Evolutionary conservation across 768 basidiomycete species (phyloP).

Genomic region (Sarcomyxa edulis): DNA sequence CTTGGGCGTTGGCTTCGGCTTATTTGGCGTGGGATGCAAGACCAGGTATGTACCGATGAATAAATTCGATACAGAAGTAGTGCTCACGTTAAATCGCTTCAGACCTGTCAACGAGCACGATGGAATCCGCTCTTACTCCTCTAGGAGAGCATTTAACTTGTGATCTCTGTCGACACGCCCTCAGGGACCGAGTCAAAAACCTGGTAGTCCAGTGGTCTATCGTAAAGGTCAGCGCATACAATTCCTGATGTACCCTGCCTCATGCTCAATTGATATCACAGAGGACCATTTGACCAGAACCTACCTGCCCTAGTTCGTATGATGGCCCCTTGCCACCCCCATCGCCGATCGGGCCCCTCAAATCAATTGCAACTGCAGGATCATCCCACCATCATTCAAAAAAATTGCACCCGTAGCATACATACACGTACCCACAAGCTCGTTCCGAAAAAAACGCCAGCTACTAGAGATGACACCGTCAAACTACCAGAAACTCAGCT

Average conservation of each 20-base stretch:
- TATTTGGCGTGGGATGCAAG: slow-evolving; percentile 83
- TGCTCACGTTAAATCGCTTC: slow-evolving; percentile 11
- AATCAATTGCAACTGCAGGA: too few species aligned
- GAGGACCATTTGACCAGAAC: slow-evolving; percentile 64
- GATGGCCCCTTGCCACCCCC: too few species aligned
- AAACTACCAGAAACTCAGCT: too few species aligned
- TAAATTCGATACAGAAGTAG: not conserved
- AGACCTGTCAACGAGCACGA: slow-evolving; percentile 71
- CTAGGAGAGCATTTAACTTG: slow-evolving; percentile 66
- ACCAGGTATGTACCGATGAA: slow-evolving; percentile 45
- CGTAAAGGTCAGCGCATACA: slow-evolving; percentile 51
- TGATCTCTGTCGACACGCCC: slow-evolving; percentile 57
- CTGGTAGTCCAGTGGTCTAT: slow-evolving; percentile 74
- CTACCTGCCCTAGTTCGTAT: too few species aligned
- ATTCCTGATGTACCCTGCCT: slow-evolving; percentile 4
- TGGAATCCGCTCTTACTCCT: slow-evolving; percentile 69
- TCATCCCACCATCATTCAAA: too few species aligned
- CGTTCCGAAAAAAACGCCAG: too few species aligned
- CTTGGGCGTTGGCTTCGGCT: slow-evolving; percentile 79
- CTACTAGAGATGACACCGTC: too few species aligned
- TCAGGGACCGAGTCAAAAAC: slow-evolving; percentile 62
- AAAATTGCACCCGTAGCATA: too few species aligned
- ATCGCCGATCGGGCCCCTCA: too few species aligned
- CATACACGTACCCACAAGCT: too few species aligned
- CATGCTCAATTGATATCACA: slow-evolving; percentile 15